Evolutionary conservation across 2,329 filamentous ascomycete species (phyloP).

Genomic region (Alternaria triticimaculans): DNA sequence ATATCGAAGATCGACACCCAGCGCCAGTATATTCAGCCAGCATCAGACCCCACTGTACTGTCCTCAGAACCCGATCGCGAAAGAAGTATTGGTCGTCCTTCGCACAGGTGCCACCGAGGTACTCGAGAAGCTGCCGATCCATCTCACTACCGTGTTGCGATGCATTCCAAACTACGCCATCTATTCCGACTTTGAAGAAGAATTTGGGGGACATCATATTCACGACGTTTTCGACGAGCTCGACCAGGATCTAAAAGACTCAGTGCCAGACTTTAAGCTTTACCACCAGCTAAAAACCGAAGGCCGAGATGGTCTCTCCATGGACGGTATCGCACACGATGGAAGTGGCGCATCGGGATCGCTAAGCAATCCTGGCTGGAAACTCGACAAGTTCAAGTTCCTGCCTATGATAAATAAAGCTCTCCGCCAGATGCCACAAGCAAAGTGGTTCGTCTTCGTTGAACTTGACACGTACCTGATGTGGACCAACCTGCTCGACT

Average conservation of each 20-base stretch:
- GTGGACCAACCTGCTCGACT: slow-evolving; percentile 59
- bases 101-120: slow-evolving; percentile 64
- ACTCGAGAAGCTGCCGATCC: slow-evolving; percentile 58
- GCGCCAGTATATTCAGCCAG: not conserved
- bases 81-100: slow-evolving; percentile 60
- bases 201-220: slow-evolving; percentile 29
- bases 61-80: not conserved
- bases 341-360: slow-evolving; percentile 11
- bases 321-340: slow-evolving; percentile 20
- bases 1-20: not conserved
- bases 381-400: slow-evolving; percentile 45
- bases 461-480: slow-evolving; percentile 64
- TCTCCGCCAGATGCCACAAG: slow-evolving; percentile 46
- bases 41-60: not conserved
- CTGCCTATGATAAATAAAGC: slow-evolving; percentile 40
- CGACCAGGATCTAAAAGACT: slow-evolving; percentile 25
- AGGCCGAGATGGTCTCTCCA: slow-evolving; percentile 28
- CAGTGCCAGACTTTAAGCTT: slow-evolving; percentile 38
- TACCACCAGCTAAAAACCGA: slow-evolving; percentile 34
- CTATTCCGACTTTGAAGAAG: slow-evolving; percentile 45
- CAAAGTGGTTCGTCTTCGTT: slow-evolving; percentile 65
- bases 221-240: slow-evolving; percentile 39
- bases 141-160: slow-evolving; percentile 42
- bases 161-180: slow-evolving; percentile 42
- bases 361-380: slow-evolving; percentile 24